Percentiles rank a stretch among this genome's conserved stretches.
phyloP scores from a whole-genome alignment of 2,329 filamentous ascomycete genomes.

The Chaetomiaceae sp. region DNA sequence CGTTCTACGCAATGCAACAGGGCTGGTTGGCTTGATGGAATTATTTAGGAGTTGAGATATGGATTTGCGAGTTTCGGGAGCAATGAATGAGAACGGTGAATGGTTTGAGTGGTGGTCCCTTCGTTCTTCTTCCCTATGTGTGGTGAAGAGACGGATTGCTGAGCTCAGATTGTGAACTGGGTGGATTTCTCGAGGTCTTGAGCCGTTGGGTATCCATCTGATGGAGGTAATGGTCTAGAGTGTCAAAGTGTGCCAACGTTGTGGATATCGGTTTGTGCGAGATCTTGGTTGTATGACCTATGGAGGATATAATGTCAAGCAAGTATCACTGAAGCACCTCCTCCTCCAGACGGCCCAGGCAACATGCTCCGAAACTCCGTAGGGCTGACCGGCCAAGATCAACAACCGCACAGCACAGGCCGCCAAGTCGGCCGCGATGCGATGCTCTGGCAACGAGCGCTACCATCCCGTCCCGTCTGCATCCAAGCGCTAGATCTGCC shows the following conservation, averaged over 20 bases:
- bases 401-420: neutral
- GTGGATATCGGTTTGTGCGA: neutral
- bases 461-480: neutral
- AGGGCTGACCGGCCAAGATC: neutral
- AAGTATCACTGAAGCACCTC: neutral
- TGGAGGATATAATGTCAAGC: neutral
- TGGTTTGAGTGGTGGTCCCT: neutral
- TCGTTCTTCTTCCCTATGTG: neutral
- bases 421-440: neutral
- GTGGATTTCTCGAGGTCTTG: neutral
- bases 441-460: neutral
- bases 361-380: neutral
- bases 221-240: neutral
- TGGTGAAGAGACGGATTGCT: neutral
- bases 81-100: conserved; percentile 9
- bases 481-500: neutral
- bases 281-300: neutral
- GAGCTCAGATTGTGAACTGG: neutral
- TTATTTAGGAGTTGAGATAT: conserved; percentile 21
- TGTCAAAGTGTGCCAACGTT: neutral
- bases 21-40: conserved; percentile 21
- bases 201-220: neutral
- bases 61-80: conserved; percentile 7
- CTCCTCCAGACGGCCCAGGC: no score
- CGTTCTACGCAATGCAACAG: conserved; percentile 7